Evolutionary conservation across 768 basidiomycete genomes (phyloP).

Genomic region (Russula compacta): DNA sequence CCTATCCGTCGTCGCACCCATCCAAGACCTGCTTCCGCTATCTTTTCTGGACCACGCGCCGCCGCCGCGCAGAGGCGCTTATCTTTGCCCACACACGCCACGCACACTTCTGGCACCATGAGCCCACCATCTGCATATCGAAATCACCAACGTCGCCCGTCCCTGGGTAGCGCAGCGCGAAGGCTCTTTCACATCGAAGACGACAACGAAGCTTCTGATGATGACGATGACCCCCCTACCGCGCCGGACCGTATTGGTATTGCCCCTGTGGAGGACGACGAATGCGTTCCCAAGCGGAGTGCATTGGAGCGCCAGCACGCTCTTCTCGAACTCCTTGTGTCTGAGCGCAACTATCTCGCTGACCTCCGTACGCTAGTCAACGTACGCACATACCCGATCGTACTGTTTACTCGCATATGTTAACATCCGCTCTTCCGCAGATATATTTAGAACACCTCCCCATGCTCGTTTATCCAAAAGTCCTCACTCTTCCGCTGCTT

Average conservation of each 20-base stretch:
- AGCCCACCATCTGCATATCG: slow-evolving; percentile 6
- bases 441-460: slow-evolving; percentile 32
- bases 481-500: slow-evolving; percentile 23
- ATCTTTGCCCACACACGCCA: slow-evolving; percentile 7
- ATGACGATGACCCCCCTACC: slow-evolving; percentile 23
- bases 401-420: not conserved
- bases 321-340: slow-evolving; percentile 74
- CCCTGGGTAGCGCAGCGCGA: slow-evolving; percentile 5
- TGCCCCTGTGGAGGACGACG: not conserved
- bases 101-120: not conserved
- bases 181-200: slow-evolving; percentile 29
- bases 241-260: not conserved
- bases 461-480: slow-evolving; percentile 26
- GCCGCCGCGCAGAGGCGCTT: slow-evolving; percentile 6
- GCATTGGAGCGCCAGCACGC: slow-evolving; percentile 46
- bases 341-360: slow-evolving; percentile 73
- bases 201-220: slow-evolving; percentile 26
- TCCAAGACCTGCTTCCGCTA: slow-evolving; percentile 12
- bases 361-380: slow-evolving; percentile 72
- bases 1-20: slow-evolving; percentile 14
- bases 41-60: not conserved
- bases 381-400: slow-evolving; percentile 33
- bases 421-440: slow-evolving; percentile 29
- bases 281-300: slow-evolving; percentile 7
- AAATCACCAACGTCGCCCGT: slow-evolving; percentile 7